Evolutionary conservation across 495 filamentous ascomycete species (phyloP).

Genomic region (Penicillium steckii): DNA sequence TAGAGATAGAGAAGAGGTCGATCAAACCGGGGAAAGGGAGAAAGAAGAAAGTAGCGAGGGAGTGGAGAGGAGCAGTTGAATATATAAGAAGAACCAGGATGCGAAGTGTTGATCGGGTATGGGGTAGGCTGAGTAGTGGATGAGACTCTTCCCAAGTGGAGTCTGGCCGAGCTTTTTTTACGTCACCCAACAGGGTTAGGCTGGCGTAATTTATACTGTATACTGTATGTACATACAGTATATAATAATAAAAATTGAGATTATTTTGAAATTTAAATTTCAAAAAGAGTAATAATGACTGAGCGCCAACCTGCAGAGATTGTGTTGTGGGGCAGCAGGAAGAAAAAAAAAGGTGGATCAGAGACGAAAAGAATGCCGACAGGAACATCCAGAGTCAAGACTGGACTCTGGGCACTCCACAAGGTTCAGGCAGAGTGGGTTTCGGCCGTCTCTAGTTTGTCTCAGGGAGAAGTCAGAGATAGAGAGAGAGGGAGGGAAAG

Average conservation of each 20-base stretch:
- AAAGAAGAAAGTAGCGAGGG: constrained; percentile 8
- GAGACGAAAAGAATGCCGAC: constrained; percentile 28
- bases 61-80: constrained; percentile 17
- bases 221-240: constrained; percentile 3
- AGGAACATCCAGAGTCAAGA: constrained; percentile 7
- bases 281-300: constrained; percentile 16
- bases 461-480: constrained; percentile 13
- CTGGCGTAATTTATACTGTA: constrained; percentile 11
- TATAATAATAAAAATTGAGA: too few species aligned
- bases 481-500: too few species aligned
- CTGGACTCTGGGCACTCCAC: constrained; percentile 17
- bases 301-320: constrained; percentile 25
- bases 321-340: constrained; percentile 26
- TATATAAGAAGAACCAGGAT: constrained; percentile 27
- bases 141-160: constrained; percentile 12
- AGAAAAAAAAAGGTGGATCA: constrained; percentile 8
- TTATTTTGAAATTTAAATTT: constrained; percentile 6
- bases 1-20: background rate
- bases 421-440: constrained; percentile 19
- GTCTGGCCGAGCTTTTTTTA: constrained; percentile 30
- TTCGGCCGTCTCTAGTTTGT: constrained; percentile 13
- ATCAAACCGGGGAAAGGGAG: constrained; percentile 5
- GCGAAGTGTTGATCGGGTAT: constrained; percentile 25
- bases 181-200: constrained; percentile 29
- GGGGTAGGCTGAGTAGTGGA: constrained; percentile 25